These are phyloP conservation scores for Heterobasidion annosum DNA, from an alignment of 1,284 basidiomycete genomes.

Conservation along the genomic window DNA sequence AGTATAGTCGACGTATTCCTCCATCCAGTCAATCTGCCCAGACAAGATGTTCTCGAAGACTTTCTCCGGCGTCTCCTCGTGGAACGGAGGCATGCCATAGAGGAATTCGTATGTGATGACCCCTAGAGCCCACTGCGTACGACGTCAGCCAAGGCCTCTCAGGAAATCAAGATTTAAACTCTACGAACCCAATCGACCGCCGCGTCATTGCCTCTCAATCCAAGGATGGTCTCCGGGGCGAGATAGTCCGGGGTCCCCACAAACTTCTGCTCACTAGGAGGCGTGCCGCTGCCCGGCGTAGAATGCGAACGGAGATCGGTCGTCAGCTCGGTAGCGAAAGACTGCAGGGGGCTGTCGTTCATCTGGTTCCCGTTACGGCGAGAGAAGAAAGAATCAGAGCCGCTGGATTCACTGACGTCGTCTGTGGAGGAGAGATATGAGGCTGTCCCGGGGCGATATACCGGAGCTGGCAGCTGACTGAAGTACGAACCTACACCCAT, in stretches of 20 bases:
- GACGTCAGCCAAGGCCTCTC: slow-evolving; percentile 1
- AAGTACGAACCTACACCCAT: slow-evolving; percentile 74
- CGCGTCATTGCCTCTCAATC: slow-evolving; percentile 91
- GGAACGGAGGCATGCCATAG: slow-evolving; percentile 96
- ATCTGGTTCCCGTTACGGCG: slow-evolving; percentile 32
- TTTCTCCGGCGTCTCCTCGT: slow-evolving; percentile 92
- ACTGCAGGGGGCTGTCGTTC: slow-evolving; percentile 69
- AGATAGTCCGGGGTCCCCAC: slow-evolving; percentile 97
- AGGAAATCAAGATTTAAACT: slow-evolving; percentile 6
- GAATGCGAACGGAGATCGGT: slow-evolving; percentile 69
- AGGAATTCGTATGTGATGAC: slow-evolving; percentile 99
- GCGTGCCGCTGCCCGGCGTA: slow-evolving; percentile 48
- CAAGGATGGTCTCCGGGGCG: slow-evolving; percentile 93
- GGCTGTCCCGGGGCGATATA: slow-evolving; percentile 49
- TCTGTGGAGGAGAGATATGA: slow-evolving; percentile 66
- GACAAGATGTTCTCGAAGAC: slow-evolving; percentile 99
- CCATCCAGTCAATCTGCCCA: slow-evolving; percentile 93
- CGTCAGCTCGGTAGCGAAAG: slow-evolving; percentile 75
- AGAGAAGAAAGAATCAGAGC: slow-evolving; percentile 68
- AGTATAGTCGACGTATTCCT: slow-evolving; percentile 85
- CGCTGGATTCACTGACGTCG: slow-evolving; percentile 79
- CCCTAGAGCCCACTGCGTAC: slow-evolving; percentile 85
- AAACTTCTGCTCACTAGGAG: slow-evolving; percentile 83
- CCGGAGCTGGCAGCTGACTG: slow-evolving; percentile 48
- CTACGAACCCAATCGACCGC: slow-evolving; percentile 89